Base-by-base conservation (phyloP, 2,329 filamentous ascomycete genomes). In the Cladophialophora carrionii region DNA sequence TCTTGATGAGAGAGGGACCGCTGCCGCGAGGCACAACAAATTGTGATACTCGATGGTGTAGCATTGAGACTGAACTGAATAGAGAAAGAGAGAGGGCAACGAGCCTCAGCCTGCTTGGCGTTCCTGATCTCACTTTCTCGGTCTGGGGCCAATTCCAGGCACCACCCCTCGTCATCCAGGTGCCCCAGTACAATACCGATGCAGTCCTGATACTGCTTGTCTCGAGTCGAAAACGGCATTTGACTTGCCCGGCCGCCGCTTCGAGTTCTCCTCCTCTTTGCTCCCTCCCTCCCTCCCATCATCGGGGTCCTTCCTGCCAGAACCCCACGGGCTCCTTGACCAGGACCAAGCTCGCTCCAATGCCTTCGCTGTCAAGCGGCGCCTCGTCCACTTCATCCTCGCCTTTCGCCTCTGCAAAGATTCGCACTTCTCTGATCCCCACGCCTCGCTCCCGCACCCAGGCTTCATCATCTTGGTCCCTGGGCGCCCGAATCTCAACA, bases 391-490 rank as follows among this genome's bases (percentile, higher is more conserved):
- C 54, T 32, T 63, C 63, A 24, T 60, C 64, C 54, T 64, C 54
- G 22, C 64, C 54, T 8, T 53, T 41, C 1, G 55, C 61, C 10
- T 64, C 63, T 3, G 61, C 66, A 37, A 57, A 68, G 26, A 70
- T 24, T 29, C 57, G 63, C 14, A 70, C 31, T 48, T 64, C 62
- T 43, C 66, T 46, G 14, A 70, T 70, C 29, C 68, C 68, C 8
- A 70, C 57, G 12, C 68, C 68, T 9, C 68, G 57, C 34, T 66
- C 61, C 26, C 49, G 57, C 31, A 70, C 24, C 68, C 68, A 70
- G 12, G 56, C 49, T 7, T 70, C 66, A 26, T 70, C 68, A 14
- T 63, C 62, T 8, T 57, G 41, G n/a, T 64, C 62, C 4, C 64
- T 55, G 12, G 66, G 64, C 17, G 61, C 57, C 8, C 60, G 62